Evolutionary conservation across 495 filamentous ascomycete genomes (phyloP).

Genomic region (Penicillium argentinense): DNA sequence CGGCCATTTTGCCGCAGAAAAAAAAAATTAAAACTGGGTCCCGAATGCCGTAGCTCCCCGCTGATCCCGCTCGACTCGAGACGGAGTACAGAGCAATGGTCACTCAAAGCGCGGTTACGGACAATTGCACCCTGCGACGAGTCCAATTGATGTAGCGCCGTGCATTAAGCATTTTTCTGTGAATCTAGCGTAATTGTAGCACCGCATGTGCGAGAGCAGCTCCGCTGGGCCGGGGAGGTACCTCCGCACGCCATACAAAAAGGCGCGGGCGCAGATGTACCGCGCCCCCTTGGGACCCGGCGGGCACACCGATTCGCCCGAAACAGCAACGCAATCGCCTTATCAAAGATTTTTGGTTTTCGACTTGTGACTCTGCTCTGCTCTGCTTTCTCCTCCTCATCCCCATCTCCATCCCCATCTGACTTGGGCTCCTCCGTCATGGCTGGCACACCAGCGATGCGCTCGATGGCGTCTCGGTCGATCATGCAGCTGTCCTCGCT

Average conservation of each 20-base stretch:
- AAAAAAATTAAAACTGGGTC: slow-evolving; percentile 2
- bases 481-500: slow-evolving; percentile 41
- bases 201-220: background rate
- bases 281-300: slow-evolving; percentile 5
- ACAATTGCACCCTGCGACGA: no score
- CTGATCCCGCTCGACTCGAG: slow-evolving; percentile 2
- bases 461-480: slow-evolving; percentile 35
- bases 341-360: slow-evolving; percentile 27
- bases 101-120: no score
- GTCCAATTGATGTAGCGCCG: no score
- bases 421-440: slow-evolving; percentile 29
- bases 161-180: no score
- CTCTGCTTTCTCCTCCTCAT: slow-evolving; percentile 9
- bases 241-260: background rate
- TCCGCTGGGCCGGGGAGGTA: background rate
- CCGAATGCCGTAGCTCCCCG: background rate
- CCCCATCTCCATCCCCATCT: slow-evolving; percentile 16
- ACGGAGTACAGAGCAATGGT: no score
- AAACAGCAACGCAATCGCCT: slow-evolving; percentile 34
- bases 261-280: background rate
- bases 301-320: slow-evolving; percentile 45
- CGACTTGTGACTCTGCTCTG: background rate
- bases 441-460: slow-evolving; percentile 45
- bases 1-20: slow-evolving; percentile 8
- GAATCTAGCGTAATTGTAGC: background rate